A percentile compares a stretch with the other conserved stretches of the same genome.
These are phyloP conservation scores for Botrytis fabae DNA, from an alignment of 2,329 filamentous ascomycete species.

Conservation along the genomic window DNA sequence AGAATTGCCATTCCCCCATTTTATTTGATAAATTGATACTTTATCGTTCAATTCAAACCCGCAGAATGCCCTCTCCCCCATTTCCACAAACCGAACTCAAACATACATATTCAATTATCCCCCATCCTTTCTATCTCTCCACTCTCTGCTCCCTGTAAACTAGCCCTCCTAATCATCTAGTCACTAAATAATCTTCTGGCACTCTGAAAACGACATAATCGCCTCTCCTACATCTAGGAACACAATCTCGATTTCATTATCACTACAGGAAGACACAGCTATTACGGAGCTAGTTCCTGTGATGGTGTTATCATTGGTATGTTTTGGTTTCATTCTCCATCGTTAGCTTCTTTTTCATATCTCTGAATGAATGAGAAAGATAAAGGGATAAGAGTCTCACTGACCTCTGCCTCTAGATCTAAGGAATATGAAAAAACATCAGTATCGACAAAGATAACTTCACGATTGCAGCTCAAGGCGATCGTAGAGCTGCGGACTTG, in stretches of 20 bases:
- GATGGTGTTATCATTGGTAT: neutral
- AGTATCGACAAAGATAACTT: neutral
- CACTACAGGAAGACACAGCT: neutral
- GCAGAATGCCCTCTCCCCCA: neutral
- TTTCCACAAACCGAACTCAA: neutral
- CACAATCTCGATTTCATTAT: neutral
- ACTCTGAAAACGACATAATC: neutral
- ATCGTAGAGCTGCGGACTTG: neutral
- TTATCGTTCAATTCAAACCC: neutral
- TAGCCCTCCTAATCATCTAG: neutral
- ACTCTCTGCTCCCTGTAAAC: neutral
- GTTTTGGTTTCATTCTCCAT: neutral
- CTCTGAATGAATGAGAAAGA: neutral
- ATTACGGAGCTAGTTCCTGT: neutral
- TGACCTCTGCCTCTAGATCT: neutral
- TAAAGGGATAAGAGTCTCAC: fast-evolving
- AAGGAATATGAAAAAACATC: neutral
- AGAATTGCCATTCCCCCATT: neutral
- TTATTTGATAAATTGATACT: neutral
- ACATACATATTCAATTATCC: neutral
- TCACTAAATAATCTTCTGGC: neutral
- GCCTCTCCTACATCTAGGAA: neutral
- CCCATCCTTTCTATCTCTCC: neutral
- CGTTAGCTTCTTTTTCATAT: neutral
- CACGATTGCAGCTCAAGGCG: neutral